phyloP scores from a whole-genome alignment of 371 early-diverging fungal species.

The Mucor circinelloides region DNA sequence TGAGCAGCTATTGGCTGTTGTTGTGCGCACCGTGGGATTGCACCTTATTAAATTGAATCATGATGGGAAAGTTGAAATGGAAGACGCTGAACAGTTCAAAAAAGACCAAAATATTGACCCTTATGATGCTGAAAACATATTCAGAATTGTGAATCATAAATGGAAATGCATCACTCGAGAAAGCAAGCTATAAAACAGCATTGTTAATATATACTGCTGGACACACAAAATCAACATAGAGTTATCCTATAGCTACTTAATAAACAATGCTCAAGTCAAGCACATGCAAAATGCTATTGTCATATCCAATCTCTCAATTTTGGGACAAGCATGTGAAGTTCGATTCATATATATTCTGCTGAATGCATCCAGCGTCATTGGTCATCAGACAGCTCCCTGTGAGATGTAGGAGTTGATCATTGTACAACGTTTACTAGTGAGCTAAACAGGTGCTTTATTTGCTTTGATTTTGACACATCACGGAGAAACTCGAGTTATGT shows the following conservation, averaged over 20 bases:
- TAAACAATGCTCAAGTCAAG: too few relatives aligned
- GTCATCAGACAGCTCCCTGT: neutral
- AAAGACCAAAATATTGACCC: neutral
- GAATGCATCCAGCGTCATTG: neutral
- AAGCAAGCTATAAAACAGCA: constrained; percentile 11
- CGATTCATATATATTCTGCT: neutral
- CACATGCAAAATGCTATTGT: neutral
- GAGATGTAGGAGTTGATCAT: neutral
- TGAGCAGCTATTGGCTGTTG: constrained; percentile 1
- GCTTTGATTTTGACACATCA: neutral
- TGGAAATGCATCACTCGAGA: constrained; percentile 10
- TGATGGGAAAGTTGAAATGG: constrained; percentile 16
- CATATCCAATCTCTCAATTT: neutral
- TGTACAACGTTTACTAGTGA: neutral
- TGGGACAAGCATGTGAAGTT: neutral
- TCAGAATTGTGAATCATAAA: constrained; percentile 11
- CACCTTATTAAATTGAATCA: constrained; percentile 27
- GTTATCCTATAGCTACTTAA: neutral
- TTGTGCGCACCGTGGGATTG: constrained; percentile 24
- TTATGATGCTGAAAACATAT: constrained; percentile 11
- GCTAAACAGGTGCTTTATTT: neutral
- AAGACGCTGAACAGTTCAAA: neutral
- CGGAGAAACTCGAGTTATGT: too few relatives aligned
- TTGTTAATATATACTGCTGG: too few relatives aligned
- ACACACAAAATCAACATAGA: too few relatives aligned